A percentile compares a stretch with the other conserved stretches of the same genome.
phyloP scores from a whole-genome alignment of 768 basidiomycete species.

The Lepiota subincarnata region DNA sequence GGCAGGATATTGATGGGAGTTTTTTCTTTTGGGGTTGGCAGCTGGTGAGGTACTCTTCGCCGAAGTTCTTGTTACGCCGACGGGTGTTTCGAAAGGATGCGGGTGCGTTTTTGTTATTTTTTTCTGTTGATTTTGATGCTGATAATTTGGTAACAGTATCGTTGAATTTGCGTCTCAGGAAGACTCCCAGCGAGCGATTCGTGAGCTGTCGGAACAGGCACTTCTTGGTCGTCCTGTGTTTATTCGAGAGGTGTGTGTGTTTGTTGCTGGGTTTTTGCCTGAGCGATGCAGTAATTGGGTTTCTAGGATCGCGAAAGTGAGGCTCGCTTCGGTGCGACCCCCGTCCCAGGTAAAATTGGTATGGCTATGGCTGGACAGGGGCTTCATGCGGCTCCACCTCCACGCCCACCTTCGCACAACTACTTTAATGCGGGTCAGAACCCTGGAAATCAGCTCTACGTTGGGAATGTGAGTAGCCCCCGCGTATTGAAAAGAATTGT shows the following conservation, averaged over 20 bases:
- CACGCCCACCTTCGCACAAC: slow-evolving; percentile 79
- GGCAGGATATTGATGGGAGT: slow-evolving; percentile 92
- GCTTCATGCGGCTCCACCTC: slow-evolving; percentile 72
- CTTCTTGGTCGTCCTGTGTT: slow-evolving; percentile 95
- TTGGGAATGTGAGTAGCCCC: slow-evolving; percentile 69
- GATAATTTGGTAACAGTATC: slow-evolving; percentile 52
- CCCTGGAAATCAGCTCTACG: slow-evolving; percentile 90
- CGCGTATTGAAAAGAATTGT: too few relatives aligned
- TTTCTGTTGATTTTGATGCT: slow-evolving; percentile 13
- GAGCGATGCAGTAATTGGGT: neutral
- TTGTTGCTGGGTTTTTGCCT: neutral
- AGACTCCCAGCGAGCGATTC: slow-evolving; percentile 85
- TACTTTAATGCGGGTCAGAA: slow-evolving; percentile 55
- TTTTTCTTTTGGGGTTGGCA: slow-evolving; percentile 86
- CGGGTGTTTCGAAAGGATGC: slow-evolving; percentile 97
- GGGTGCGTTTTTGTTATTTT: slow-evolving; percentile 60
- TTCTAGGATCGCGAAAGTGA: slow-evolving; percentile 92
- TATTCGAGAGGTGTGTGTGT: slow-evolving; percentile 77
- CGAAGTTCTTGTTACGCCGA: slow-evolving; percentile 97
- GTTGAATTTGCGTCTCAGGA: slow-evolving; percentile 92
- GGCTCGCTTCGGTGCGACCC: slow-evolving; percentile 92
- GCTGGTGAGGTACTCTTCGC: slow-evolving; percentile 99
- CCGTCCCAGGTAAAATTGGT: slow-evolving; percentile 94
- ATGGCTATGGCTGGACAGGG: slow-evolving; percentile 96
- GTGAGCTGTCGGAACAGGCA: slow-evolving; percentile 83